Base-by-base conservation (phyloP, 1,284 basidiomycete genomes). In the Puccinia coronata region DNA sequence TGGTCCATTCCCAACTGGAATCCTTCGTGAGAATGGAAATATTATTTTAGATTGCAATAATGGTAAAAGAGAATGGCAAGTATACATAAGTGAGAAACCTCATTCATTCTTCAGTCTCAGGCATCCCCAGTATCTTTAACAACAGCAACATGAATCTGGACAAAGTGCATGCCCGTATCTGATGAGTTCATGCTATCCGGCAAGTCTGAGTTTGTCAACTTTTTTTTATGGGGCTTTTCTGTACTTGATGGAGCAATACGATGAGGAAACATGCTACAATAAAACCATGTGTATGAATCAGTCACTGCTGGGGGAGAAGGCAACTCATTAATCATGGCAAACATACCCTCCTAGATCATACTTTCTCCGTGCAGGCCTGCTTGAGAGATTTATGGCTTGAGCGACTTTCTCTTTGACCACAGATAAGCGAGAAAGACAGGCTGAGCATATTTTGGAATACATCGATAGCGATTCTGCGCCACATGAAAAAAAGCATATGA, bases 401-500 rank as follows among this genome's bases (percentile, higher is more conserved):
- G 20, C 18, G 34, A 65, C 11, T 65, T 65, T 65, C 25, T 31
- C 34, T 36, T 65, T 14, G 4, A 65, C 11, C 20, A 9, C 18
- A 4, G 34, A 3, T 20, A 28, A 65, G n/a, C 18, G 61, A 14
- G 34, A 28, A 20, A 65, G 28, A 20, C n/a, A 65, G 61, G 18
- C 34, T 20, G 28, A 9, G 25, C 61, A 11, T 31, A 36, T 9
- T 65, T 74, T 74, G 31, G 31, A 36, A 49, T 76, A 76, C 36
- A 76, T 39, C 20, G 34, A 18, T 20, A 63, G 28, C 23, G 74
- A 61, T 47, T 76, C 74, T 14, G 34, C 28, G 23, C 57, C 59
- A 51, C 61, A 77, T 5, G 74, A 65, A 59, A 77, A 77, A 41
- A 77, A 65, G 20, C 47, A 36, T 12, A 77, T 63, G 5, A 65